phyloP scores from a whole-genome alignment of 2,329 filamentous ascomycete genomes.

The Chaetomiaceae sp. region DNA sequence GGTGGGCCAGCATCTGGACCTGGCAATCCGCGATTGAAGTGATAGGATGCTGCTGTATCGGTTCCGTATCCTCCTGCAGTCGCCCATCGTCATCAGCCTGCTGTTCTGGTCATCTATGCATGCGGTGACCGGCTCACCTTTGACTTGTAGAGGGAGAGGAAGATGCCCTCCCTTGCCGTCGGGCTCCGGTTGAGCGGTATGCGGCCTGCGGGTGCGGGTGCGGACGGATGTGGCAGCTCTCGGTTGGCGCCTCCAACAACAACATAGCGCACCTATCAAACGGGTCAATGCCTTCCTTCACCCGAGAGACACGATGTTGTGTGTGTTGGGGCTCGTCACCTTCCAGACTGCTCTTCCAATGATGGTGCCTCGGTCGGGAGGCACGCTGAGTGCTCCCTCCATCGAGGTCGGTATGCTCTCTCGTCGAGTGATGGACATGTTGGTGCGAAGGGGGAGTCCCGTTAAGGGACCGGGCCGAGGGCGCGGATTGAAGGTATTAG shows the following conservation, averaged over 20 bases:
- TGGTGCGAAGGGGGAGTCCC: conserved; percentile 1
- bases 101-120: too few relatives aligned
- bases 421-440: conserved; percentile 7
- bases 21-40: conserved; percentile 52
- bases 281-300: conserved; percentile 18
- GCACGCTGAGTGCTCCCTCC: conserved; percentile 47
- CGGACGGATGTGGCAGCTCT: conserved; percentile 36
- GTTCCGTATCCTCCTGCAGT: conserved; percentile 48
- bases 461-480: conserved; percentile 9
- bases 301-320: too few relatives aligned
- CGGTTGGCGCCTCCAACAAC: conserved; percentile 44
- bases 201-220: conserved; percentile 36
- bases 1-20: conserved; percentile 54
- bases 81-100: background rate
- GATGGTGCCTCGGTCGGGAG: conserved; percentile 48
- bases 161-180: conserved; percentile 40
- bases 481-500: conserved; percentile 20
- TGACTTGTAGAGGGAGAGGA: conserved; percentile 52
- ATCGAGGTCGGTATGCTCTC: conserved; percentile 30
- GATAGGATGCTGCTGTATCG: conserved; percentile 49
- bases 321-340: too few relatives aligned
- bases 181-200: conserved; percentile 35
- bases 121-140: conserved; percentile 46
- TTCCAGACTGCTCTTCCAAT: conserved; percentile 51
- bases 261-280: conserved; percentile 52